Percentiles rank a stretch among this genome's conserved stretches.
Evolutionary conservation across 805 yeast species (phyloP).

Genomic region (Cyberlindnera maritima): DNA sequence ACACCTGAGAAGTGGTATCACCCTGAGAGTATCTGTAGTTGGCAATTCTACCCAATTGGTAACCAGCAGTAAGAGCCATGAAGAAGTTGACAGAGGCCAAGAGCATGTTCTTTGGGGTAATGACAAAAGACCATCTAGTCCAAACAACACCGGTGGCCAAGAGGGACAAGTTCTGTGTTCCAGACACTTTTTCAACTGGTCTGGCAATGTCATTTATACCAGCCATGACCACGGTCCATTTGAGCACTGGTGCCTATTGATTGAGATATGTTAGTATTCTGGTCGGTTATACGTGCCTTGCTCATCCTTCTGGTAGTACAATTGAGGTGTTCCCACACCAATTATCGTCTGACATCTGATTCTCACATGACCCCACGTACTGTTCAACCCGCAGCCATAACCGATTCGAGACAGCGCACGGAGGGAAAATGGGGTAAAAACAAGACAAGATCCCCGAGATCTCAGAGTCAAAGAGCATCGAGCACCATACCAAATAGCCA

Average conservation of each 20-base stretch:
- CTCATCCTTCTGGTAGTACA: not conserved
- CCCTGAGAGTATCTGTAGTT: slow-evolving; percentile 65
- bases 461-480: too few species aligned
- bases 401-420: not conserved
- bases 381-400: not conserved
- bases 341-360: not conserved
- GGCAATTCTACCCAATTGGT: slow-evolving; percentile 71
- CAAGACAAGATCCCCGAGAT: not conserved
- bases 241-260: slow-evolving; percentile 23
- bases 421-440: not conserved
- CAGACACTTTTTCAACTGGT: slow-evolving; percentile 89
- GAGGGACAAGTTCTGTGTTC: slow-evolving; percentile 72
- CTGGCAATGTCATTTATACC: slow-evolving; percentile 84
- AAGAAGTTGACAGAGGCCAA: slow-evolving; percentile 94
- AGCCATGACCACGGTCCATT: slow-evolving; percentile 88
- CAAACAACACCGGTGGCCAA: slow-evolving; percentile 91
- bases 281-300: not conserved
- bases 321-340: too few species aligned
- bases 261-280: slow-evolving; percentile 5
- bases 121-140: slow-evolving; percentile 98
- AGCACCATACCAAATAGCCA: too few species aligned
- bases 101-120: slow-evolving; percentile 80
- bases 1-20: slow-evolving; percentile 54
- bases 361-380: not conserved
- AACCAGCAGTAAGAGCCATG: slow-evolving; percentile 85